Evolutionary conservation across 345 rosid genomes (phyloP).

Genomic region (Gossypium thurberi): DNA sequence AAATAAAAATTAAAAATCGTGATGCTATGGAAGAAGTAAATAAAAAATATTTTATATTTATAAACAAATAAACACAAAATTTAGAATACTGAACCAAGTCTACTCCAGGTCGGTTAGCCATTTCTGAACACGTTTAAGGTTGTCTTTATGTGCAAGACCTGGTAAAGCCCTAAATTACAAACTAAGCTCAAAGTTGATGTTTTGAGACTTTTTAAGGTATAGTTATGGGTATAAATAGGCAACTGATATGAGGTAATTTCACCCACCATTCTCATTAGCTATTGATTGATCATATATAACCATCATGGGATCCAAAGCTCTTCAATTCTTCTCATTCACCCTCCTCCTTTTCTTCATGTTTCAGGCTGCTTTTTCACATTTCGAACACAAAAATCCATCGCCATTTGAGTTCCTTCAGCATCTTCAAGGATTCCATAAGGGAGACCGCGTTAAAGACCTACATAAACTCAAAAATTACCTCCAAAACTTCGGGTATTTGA

Average conservation of each 20-base stretch:
- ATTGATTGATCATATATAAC: neutral
- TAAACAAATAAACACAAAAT: too few relatives aligned
- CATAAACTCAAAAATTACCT: constrained; percentile 3
- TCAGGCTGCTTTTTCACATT: constrained; percentile 2
- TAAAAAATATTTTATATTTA: too few relatives aligned
- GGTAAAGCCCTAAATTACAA: neutral
- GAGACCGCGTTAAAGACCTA: neutral
- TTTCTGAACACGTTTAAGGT: neutral
- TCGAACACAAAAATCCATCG: neutral
- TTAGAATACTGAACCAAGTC: too few relatives aligned
- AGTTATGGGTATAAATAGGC: neutral
- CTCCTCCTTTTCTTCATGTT: neutral
- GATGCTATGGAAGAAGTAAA: too few relatives aligned
- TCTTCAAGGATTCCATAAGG: constrained; percentile 3
- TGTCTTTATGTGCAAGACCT: neutral
- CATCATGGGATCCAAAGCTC: constrained; percentile 1
- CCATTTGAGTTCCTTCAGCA: constrained; percentile 3
- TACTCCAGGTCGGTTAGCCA: neutral
- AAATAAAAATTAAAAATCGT: too few relatives aligned
- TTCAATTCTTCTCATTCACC: neutral
- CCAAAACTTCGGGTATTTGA: constrained; percentile 5
- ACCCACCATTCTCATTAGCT: neutral
- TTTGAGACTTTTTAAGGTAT: neutral
- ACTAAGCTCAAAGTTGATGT: neutral
- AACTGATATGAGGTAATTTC: neutral